Evolutionary conservation across 192 early-diverging fungal species (phyloP), one percentile per base, ranked within the genome.

Genomic region (Coemansia aciculifera): DNA sequence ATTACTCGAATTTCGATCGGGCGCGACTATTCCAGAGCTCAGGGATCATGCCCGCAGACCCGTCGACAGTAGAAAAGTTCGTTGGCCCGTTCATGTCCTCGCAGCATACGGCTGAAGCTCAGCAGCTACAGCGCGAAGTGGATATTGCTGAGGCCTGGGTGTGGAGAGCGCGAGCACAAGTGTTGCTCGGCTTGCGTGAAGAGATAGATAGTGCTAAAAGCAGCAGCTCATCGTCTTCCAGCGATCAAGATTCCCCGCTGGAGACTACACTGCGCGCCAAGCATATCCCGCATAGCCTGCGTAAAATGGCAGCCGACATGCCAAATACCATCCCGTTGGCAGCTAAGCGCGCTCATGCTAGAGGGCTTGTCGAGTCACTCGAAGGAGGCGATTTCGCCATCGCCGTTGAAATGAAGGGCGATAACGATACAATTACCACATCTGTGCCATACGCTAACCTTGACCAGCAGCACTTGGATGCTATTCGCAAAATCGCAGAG

Each of bases 71-170:
- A 24, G 80, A 81, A 38, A 66, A 66, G 32, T 89, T 88, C 72
- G 66, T 89, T 19, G 77, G 79, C 57, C 54, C 64, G 23, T 83
- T 73, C 59, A 71, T 69, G 73, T 61, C 76, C 13, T 24, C 69
- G 19, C 81, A 70, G 43, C 73, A 72, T 60, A 31, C 56, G 11
- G 37, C 73, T n/a, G 69, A 67, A 17, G 24, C 27, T 10, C 67
- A 73, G 39, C 72, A 75, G 54, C 64, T 74, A 11, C 81, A 81
- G 66, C 63, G 56, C 17, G 69, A 67, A 19, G 63, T 89, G 7
- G 75, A 83, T 62, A 60, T 46, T 3, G 71, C 87, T 9, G 88
- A 89, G 71, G 88, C 87, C 13, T 89, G 88, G 88, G 73, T 83
- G 48, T 89, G 88, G 88, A 67, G 88, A 23, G 83, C 85, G 8